phyloP scores from a whole-genome alignment of 495 filamentous ascomycete species.

The Talaromyces adpressus region DNA sequence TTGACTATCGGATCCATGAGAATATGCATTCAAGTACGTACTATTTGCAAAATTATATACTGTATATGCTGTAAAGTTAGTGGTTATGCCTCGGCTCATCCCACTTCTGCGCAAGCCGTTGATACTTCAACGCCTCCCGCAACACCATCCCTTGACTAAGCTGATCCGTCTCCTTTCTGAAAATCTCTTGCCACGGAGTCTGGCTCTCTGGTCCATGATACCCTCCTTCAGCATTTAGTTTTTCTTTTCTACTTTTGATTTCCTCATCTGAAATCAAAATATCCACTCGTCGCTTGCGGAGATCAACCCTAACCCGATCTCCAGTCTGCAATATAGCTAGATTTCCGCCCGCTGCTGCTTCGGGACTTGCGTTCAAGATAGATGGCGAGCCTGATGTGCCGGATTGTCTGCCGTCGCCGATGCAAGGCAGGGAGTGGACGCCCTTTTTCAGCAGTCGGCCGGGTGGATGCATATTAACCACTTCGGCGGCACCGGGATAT shows the following conservation, averaged over 20 bases:
- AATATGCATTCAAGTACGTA: neutral
- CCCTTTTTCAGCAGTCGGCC: slow-evolving; percentile 37
- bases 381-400: slow-evolving; percentile 49
- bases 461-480: slow-evolving; percentile 52
- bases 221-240: slow-evolving; percentile 27
- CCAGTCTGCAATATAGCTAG: slow-evolving; percentile 47
- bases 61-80: slow-evolving; percentile 13
- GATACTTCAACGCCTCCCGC: slow-evolving; percentile 41
- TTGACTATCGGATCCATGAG: neutral
- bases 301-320: slow-evolving; percentile 49
- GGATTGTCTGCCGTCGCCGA: slow-evolving; percentile 50
- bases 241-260: slow-evolving; percentile 54
- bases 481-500: slow-evolving; percentile 48
- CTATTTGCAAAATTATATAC: neutral
- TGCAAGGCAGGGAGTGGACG: slow-evolving; percentile 44
- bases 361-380: slow-evolving; percentile 50
- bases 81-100: slow-evolving; percentile 45
- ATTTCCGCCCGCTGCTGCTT: slow-evolving; percentile 55
- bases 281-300: slow-evolving; percentile 46
- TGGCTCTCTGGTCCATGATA: slow-evolving; percentile 29
- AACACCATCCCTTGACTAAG: slow-evolving; percentile 49
- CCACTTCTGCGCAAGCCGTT: slow-evolving; percentile 42
- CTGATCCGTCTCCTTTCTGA: slow-evolving; percentile 42
- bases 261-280: slow-evolving; percentile 52
- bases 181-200: slow-evolving; percentile 47